Evolutionary conservation across 306 rosid genomes (phyloP), one percentile per base, ranked within the genome.

Genomic region (Prosopis cineraria): DNA sequence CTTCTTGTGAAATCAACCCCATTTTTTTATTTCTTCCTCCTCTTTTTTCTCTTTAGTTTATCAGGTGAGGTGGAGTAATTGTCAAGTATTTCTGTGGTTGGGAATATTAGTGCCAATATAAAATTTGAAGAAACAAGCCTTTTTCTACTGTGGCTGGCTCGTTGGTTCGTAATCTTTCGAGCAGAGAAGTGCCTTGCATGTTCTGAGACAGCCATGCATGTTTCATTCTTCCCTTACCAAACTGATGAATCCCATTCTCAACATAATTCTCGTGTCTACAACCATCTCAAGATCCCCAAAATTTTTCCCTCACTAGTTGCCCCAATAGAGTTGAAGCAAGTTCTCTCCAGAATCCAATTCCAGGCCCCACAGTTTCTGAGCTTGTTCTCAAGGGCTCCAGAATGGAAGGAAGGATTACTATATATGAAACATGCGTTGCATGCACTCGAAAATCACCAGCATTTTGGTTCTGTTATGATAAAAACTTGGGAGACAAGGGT

Each of bases 241-340:
- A 88, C 83, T 86, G 86, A 79, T 81, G 75, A 82, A 75, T 83
- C 75, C 87, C 84, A 84, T 74, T 70, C 76, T 80, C n/a, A 48
- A 72, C 77, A 81, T 55, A 50, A 37, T 73, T 70, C 85, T 81
- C 73, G 82, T 63, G 48, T 58, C 70, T 2, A 63, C 14, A 75
- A 40, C 70, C 60, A 43, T 81, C 79, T 74, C 36, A 73, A 73
- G 43, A 82, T 41, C 60, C 80, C 58, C 27, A 50, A 50, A 50
- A 50, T 25, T 50, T n/a, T 7, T 25, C 58, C 56, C 25, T 56
- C 68, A 43, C 75, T 20, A 31, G 56, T 34, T 80, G 76, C 79
- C 68, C 71, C 30, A 58, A 47, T 76, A 79, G 81, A 55, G 81
- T 80, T 72, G 79, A 68, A 70, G 76, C 90, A 85, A 78, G 36